Percentiles rank a stretch among this genome's conserved stretches.
Evolutionary conservation across 768 basidiomycete species (phyloP).

Genomic region (Hypsizygus marmoreus): DNA sequence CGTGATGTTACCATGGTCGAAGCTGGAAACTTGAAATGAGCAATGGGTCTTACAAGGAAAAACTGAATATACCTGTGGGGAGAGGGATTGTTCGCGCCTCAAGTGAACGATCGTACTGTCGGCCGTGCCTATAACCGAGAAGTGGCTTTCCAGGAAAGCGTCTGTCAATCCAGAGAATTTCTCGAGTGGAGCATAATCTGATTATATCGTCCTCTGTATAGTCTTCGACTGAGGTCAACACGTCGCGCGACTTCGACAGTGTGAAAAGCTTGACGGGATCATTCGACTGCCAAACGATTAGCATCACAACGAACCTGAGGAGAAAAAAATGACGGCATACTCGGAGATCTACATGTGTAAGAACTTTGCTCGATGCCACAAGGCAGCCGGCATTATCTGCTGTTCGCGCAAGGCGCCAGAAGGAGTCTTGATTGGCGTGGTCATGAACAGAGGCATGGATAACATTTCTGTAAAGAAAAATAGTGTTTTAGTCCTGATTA

Average conservation of each 20-base stretch:
- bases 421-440: slow-evolving; percentile 29
- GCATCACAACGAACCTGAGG: not conserved
- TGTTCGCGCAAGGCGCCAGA: slow-evolving; percentile 56
- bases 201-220: slow-evolving; percentile 43
- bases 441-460: slow-evolving; percentile 9
- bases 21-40: slow-evolving; percentile 31
- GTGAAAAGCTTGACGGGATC: slow-evolving; percentile 34
- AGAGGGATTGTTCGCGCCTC: slow-evolving; percentile 39
- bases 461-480: slow-evolving; percentile 3
- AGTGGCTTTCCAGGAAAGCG: slow-evolving; percentile 60
- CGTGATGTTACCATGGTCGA: slow-evolving; percentile 63
- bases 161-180: slow-evolving; percentile 71
- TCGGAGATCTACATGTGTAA: slow-evolving; percentile 55
- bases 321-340: slow-evolving; percentile 42
- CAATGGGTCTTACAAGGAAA: not conserved
- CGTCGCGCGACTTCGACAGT: slow-evolving; percentile 31
- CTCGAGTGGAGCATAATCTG: slow-evolving; percentile 58
- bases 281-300: slow-evolving; percentile 28
- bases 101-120: slow-evolving; percentile 63
- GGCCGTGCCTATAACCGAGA: slow-evolving; percentile 60
- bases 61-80: slow-evolving; percentile 32
- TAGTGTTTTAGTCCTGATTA: not conserved
- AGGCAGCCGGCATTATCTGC: slow-evolving; percentile 38
- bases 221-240: slow-evolving; percentile 58
- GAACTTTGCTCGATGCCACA: slow-evolving; percentile 44